Conservation (phyloP, 352 stramenopile genomes). For the Phytophthora pini region DNA sequence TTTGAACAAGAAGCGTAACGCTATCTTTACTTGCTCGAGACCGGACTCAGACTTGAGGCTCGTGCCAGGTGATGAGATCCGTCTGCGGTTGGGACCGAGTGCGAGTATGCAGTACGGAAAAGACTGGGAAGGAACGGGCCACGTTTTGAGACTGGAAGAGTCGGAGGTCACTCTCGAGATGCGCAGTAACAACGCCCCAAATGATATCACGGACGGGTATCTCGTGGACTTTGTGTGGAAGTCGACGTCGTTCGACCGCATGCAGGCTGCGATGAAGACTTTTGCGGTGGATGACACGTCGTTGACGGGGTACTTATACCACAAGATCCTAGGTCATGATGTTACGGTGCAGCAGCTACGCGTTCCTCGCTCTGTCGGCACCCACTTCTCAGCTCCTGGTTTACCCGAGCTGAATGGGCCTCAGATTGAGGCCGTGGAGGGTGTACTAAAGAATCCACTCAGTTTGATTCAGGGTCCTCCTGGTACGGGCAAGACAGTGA, state of each 20-base stretch:
- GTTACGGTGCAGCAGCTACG: constrained; percentile 95
- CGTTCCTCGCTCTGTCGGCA: constrained; percentile 67
- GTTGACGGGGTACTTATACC: constrained; percentile 99
- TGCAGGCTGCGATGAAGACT: constrained; percentile 98
- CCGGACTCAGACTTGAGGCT: constrained; percentile 91
- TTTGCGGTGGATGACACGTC: constrained; percentile 99
- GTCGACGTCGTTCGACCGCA: constrained; percentile 98
- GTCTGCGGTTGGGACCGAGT: constrained; percentile 90
- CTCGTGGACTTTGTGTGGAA: constrained; percentile 99
- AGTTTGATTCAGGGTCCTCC: constrained; percentile 98
- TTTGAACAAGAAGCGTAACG: constrained; percentile 97
- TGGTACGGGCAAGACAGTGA: constrained; percentile 98
- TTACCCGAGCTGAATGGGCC: constrained; percentile 98
- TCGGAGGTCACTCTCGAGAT: constrained; percentile 89
- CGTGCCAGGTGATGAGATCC: constrained; percentile 97
- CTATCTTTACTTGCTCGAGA: constrained; percentile 94
- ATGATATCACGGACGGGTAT: constrained; percentile 97
- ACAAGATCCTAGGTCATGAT: constrained; percentile 98
- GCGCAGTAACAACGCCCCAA: constrained; percentile 76
- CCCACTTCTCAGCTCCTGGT: constrained; percentile 91
- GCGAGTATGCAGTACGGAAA: constrained; percentile 82
- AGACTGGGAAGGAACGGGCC: constrained; percentile 95
- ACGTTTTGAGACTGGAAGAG: constrained; percentile 91
- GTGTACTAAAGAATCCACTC: constrained; percentile 96
- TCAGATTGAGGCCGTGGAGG: constrained; percentile 95